These are phyloP conservation scores for Fraxinus latifolia DNA, from an alignment of 305 asterid genomes.

Conservation along the genomic window DNA sequence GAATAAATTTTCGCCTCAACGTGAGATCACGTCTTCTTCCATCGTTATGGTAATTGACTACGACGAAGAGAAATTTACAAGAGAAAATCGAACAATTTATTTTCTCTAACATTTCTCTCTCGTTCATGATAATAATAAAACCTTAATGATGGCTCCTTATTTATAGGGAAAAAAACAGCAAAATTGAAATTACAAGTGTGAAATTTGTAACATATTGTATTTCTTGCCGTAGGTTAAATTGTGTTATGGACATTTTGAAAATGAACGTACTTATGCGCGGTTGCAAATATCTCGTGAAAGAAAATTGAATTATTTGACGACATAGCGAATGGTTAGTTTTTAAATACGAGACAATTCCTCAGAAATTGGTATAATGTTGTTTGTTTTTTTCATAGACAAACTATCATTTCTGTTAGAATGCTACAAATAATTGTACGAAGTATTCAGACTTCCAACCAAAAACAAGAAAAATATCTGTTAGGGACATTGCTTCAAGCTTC, in stretches of 20 bases:
- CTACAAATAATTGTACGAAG: neutral
- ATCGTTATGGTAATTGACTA: no score
- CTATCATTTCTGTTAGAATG: neutral
- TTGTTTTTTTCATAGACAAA: neutral
- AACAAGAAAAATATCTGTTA: neutral
- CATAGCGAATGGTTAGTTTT: neutral
- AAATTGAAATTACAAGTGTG: neutral
- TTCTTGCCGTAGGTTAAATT: neutral
- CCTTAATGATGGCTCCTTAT: neutral
- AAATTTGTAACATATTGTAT: neutral
- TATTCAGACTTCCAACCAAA: neutral
- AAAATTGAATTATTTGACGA: neutral
- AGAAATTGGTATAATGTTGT: neutral
- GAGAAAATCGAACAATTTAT: neutral
- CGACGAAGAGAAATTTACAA: no score
- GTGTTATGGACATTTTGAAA: neutral
- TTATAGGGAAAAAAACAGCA: no score
- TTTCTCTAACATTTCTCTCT: no score
- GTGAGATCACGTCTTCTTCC: neutral
- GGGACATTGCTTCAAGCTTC: constrained; percentile 2
- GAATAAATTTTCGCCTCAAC: neutral
- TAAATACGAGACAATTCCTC: neutral
- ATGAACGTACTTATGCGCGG: neutral
- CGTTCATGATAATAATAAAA: no score
- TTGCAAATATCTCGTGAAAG: neutral